Evolutionary conservation across 1,284 basidiomycete species (phyloP), one percentile per base, ranked within the genome.

Genomic region (Rhizoctonia solani): DNA sequence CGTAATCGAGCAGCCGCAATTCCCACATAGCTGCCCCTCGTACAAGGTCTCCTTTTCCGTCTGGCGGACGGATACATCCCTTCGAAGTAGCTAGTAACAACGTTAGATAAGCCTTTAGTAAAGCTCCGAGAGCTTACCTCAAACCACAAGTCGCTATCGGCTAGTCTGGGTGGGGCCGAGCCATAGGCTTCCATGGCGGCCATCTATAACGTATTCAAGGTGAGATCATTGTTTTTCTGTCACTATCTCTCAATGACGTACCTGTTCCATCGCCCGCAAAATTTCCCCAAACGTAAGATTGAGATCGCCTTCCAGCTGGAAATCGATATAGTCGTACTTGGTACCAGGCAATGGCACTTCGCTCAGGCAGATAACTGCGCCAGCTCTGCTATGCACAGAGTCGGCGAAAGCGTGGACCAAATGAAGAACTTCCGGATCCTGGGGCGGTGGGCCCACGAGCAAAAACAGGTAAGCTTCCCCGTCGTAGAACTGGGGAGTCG

Each of bases 111-210:
- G 16, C n/a, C 25, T 44, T 4, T 9, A 1, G 23, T 13, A 4
- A 19, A 4, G 6, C 5, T 5, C 25, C 21, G 23, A 11, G 46
- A 25, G 37, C 59, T 52, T 25, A 66, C 63, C 19, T 66, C 63
- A 14, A 34, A 44, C 63, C 63, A 66, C 9, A 66, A 39, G n/a
- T 66, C 63, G 0, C 8, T 3, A 1, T 66, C 63, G 21, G 30
- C 41, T 21, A 4, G 5, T 19, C 2, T 13, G 25, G 11, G 8
- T 34, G 11, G 32, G 32, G 32, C 11, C 32, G 32, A 34, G 32
- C 32, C 11, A 34, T 34, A 34, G 32, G n/a, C n/a, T 34, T 11
- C 4, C 32, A 34, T 34, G 32, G 11, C 32, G 11, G 32, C 4
- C 32, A n/a, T 34, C 32, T 4, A 4, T 11, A 34, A 34, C 32